Conservation (phyloP, 495 filamentous ascomycete genomes). For the Penicillium ochrochloron region DNA sequence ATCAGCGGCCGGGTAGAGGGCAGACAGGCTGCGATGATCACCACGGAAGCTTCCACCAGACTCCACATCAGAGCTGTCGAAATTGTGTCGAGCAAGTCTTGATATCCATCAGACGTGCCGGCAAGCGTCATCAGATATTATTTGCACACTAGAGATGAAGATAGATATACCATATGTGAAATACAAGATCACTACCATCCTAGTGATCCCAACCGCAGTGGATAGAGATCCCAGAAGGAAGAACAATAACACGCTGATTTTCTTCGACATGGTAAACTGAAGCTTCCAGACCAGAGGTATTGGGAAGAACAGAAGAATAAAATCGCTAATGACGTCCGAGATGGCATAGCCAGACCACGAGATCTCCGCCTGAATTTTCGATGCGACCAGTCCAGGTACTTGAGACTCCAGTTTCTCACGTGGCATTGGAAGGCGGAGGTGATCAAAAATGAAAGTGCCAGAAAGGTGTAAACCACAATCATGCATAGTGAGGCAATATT, state of each 20-base stretch:
- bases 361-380: not conserved
- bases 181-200: not conserved
- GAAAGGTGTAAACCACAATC: not conserved
- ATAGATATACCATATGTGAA: not conserved
- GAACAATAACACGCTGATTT: not conserved
- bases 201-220: not conserved
- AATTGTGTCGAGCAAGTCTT: slow-evolving; percentile 20
- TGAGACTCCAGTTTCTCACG: not conserved
- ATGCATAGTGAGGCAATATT: slow-evolving; percentile 9
- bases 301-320: not conserved
- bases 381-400: not conserved
- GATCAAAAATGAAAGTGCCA: not conserved
- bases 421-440: not conserved
- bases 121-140: not conserved
- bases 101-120: slow-evolving; percentile 15
- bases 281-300: not conserved
- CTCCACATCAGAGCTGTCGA: slow-evolving; percentile 24
- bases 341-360: not conserved
- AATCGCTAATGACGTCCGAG: not conserved
- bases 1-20: not conserved
- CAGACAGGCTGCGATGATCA: slow-evolving; percentile 18
- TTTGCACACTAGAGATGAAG: not conserved
- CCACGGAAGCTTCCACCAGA: slow-evolving; percentile 21
- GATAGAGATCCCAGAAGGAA: not conserved
- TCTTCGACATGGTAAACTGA: not conserved